Evolutionary conservation across 2,329 filamentous ascomycete species (phyloP).

Genomic region (Colletotrichum tabaci): DNA sequence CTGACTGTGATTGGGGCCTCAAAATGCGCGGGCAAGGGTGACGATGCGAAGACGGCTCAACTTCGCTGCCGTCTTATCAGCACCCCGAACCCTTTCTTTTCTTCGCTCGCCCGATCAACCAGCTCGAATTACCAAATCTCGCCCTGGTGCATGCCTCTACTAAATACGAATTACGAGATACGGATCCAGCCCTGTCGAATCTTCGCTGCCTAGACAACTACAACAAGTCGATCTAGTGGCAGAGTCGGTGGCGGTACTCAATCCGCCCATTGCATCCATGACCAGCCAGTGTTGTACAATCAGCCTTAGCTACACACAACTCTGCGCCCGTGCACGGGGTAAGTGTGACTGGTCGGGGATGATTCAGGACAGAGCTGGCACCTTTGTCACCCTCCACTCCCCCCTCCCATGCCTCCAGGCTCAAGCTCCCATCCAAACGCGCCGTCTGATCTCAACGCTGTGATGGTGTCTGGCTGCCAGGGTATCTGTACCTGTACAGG

Average conservation of each 20-base stretch:
- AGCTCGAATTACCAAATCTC: slow-evolving; percentile 8
- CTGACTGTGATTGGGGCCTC: neutral
- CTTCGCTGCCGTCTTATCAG: slow-evolving; percentile 13
- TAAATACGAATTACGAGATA: neutral
- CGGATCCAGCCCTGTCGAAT: slow-evolving; percentile 27
- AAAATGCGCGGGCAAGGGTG: neutral
- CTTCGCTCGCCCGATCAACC: slow-evolving; percentile 23
- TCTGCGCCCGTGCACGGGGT: slow-evolving; percentile 5
- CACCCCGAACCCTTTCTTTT: neutral
- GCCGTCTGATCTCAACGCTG: slow-evolving; percentile 29
- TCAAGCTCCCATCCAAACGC: slow-evolving; percentile 7
- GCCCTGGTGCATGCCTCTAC: neutral
- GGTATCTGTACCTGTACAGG: neutral
- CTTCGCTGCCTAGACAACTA: slow-evolving; percentile 37
- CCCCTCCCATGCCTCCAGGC: neutral
- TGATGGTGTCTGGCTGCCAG: slow-evolving; percentile 8
- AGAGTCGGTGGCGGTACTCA: neutral
- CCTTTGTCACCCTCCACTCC: neutral
- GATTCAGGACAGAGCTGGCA: slow-evolving; percentile 1
- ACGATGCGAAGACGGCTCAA: slow-evolving; percentile 23
- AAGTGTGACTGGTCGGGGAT: slow-evolving; percentile 12
- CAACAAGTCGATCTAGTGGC: neutral
- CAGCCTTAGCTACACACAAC: slow-evolving; percentile 23
- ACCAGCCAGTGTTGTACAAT: slow-evolving; percentile 10
- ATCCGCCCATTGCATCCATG: neutral